These are phyloP conservation scores for Phytopythium litorale DNA, from an alignment of 352 stramenopile genomes.

Conservation along the genomic window DNA sequence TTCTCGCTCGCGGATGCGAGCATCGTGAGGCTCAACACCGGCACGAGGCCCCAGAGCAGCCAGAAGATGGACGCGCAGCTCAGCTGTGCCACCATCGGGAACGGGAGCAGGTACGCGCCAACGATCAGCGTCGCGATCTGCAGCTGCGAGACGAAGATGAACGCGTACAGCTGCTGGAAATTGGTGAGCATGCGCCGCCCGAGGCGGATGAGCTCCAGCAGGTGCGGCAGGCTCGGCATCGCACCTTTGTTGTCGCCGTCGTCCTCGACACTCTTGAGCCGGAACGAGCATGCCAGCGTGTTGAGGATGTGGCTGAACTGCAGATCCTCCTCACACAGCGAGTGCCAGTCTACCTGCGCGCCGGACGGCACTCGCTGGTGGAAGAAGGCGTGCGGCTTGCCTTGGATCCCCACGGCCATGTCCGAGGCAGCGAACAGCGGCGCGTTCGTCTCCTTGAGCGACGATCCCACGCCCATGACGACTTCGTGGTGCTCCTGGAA, in stretches of 20 bases:
- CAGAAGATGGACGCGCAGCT: slow-evolving; percentile 80
- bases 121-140: slow-evolving; percentile 76
- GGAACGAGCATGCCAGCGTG: slow-evolving; percentile 74
- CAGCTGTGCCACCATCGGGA: slow-evolving; percentile 71
- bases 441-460: slow-evolving; percentile 71
- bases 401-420: slow-evolving; percentile 63
- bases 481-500: slow-evolving; percentile 87
- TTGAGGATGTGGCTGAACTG: slow-evolving; percentile 84
- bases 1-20: slow-evolving; percentile 65
- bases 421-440: slow-evolving; percentile 75
- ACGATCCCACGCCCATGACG: slow-evolving; percentile 75
- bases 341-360: slow-evolving; percentile 55
- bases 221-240: slow-evolving; percentile 48
- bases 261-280: slow-evolving; percentile 34
- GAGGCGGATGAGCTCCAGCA: slow-evolving; percentile 80
- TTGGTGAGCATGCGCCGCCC: slow-evolving; percentile 81
- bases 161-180: slow-evolving; percentile 77
- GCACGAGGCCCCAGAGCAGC: slow-evolving; percentile 79
- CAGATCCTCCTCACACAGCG: slow-evolving; percentile 55
- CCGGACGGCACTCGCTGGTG: slow-evolving; percentile 56
- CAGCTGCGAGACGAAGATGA: slow-evolving; percentile 84
- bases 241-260: slow-evolving; percentile 25
- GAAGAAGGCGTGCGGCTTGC: slow-evolving; percentile 65
- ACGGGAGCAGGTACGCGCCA: slow-evolving; percentile 60
- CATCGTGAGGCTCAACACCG: slow-evolving; percentile 71